These are phyloP conservation scores for Dictyostelium capitatum DNA, from an alignment of 78 protist genomes.

Conservation along the genomic window DNA sequence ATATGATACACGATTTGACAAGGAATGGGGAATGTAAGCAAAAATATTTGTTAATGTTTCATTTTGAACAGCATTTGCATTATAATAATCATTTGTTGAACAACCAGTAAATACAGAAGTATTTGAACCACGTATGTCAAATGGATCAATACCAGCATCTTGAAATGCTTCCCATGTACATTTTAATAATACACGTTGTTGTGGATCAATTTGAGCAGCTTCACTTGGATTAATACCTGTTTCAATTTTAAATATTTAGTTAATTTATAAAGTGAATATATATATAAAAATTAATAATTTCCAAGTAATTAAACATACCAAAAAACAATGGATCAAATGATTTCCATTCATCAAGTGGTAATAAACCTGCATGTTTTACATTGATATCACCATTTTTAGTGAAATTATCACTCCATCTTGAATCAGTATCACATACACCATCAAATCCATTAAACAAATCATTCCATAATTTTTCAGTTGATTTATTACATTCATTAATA, in stretches of 20 bases:
- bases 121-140: constrained; percentile 31
- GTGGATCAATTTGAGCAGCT: constrained; percentile 85
- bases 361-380: constrained; percentile 34
- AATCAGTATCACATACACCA: background rate
- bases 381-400: constrained; percentile 36
- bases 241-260: no score
- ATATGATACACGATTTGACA: constrained; percentile 83
- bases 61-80: background rate
- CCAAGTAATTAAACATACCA: no score
- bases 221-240: constrained; percentile 82
- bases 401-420: constrained; percentile 43
- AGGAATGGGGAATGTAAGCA: background rate
- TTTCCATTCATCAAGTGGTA: constrained; percentile 24
- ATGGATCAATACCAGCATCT: constrained; percentile 67
- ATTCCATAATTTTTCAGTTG: constrained; percentile 38
- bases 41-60: background rate
- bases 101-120: constrained; percentile 75
- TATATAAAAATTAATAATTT: no score
- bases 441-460: constrained; percentile 40
- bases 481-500: background rate
- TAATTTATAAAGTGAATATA: no score
- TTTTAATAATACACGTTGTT: constrained; percentile 86
- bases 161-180: constrained; percentile 73
- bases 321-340: constrained; percentile 79
- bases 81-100: background rate